A percentile compares a stretch with the other conserved stretches of the same genome.
These are phyloP conservation scores for Smallanthus sonchifolius DNA, from an alignment of 129 eudicot genomes.

Conservation along the genomic window DNA sequence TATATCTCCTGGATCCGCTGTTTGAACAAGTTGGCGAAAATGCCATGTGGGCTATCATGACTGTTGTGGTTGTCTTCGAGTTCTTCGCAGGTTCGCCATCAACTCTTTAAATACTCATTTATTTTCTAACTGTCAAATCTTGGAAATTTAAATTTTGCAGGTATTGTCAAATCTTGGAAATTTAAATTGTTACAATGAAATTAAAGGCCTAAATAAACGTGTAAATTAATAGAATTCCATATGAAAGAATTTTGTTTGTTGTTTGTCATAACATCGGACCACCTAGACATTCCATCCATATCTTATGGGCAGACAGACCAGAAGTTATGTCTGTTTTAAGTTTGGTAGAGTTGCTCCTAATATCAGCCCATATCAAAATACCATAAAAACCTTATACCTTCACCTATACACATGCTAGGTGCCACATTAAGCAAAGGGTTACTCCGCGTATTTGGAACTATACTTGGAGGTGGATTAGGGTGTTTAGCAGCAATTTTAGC, in stretches of 20 bases:
- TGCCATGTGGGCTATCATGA: constrained; percentile 97
- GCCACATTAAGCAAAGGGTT: constrained; percentile 86
- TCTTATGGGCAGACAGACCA: not conserved
- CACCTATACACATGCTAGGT: constrained; percentile 34
- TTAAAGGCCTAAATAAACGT: too few relatives aligned
- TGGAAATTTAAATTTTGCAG: too few relatives aligned
- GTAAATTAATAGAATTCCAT: not conserved
- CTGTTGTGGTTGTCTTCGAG: constrained; percentile 82
- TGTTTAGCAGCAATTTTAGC: constrained; percentile 66
- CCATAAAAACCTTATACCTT: not conserved
- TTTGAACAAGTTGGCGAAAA: constrained; percentile 75
- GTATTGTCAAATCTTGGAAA: too few relatives aligned
- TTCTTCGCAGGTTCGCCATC: constrained; percentile 61
- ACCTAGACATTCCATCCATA: not conserved
- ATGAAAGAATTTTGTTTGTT: not conserved
- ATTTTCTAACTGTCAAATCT: not conserved
- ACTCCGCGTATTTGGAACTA: constrained; percentile 71
- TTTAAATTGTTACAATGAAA: too few relatives aligned
- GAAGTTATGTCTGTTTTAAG: too few relatives aligned
- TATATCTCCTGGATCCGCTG: constrained; percentile 63
- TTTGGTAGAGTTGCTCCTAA: too few relatives aligned
- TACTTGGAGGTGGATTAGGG: constrained; percentile 77
- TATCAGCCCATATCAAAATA: not conserved
- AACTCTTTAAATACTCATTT: not conserved
- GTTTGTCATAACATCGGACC: not conserved